Base-by-base conservation (phyloP, 2,329 filamentous ascomycete species). In the Celoporthe dispersa region DNA sequence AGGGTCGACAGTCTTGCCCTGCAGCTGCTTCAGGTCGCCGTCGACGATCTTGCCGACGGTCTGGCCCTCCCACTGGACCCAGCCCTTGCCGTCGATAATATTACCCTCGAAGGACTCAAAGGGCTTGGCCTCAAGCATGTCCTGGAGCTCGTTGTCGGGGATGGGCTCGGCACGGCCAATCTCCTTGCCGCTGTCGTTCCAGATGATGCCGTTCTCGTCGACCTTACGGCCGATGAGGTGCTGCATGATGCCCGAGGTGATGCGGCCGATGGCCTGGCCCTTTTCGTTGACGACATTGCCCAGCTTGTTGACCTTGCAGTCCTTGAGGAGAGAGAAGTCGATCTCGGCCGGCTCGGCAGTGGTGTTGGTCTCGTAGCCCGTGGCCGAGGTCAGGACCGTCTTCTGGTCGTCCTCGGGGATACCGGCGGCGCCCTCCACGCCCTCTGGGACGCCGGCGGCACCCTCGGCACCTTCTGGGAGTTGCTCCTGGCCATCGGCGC, bases 151-250 rank as follows among this genome's bases (percentile, higher is more conserved):
- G 22, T 78, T 79, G 3, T 85, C 81, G 3, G 90, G 86, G 70
- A 91, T 86, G 16, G 90, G 86, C 79, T 93, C 90, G 59, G 86
- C 88, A 67, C 87, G 86, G 39, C 91, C 91, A 65, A 93, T 86
- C 51, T 91, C 83, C 77, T 92, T 87, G 71, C 91, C 91, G 7
- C 84, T 83, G 71, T 92, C 90, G 76, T 90, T 90, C 88, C 89
- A 93, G 80, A 93, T 90, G 73, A 91, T 84, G 60, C 91, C 91
- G 48, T 91, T 81, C 67, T 87, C 88, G 72, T 92, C 90, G 44
- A 88, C 82, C 76, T 87, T 87, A 75, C 87, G 88, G 74, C 90
- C 90, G 41, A 90, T 79, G 7, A 93, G 84, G 72, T 91, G 84
- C 78, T 90, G 87, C 25, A 88, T 74, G 22, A 90, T 87, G 51